Evolutionary conservation across 345 rosid genomes (phyloP).

Genomic region (Pistacia atlantica): DNA sequence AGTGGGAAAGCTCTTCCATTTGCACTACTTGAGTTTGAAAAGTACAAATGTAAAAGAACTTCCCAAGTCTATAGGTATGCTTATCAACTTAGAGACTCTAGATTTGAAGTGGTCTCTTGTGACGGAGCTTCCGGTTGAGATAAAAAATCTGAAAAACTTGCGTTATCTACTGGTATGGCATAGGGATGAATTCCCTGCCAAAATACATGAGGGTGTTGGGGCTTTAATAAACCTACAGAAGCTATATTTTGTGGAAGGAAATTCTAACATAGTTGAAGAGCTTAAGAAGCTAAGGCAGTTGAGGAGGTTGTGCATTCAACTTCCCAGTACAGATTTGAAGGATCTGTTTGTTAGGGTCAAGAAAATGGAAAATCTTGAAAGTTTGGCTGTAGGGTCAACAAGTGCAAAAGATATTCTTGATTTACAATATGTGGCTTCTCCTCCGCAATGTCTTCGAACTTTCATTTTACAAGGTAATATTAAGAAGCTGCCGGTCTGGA

Average conservation of each 20-base stretch:
- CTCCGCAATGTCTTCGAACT: too few relatives aligned
- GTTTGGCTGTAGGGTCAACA: neutral
- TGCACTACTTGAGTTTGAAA: constrained; percentile 6
- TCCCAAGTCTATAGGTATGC: constrained; percentile 15
- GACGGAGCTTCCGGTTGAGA: neutral
- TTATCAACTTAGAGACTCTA: neutral
- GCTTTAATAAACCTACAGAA: too few relatives aligned
- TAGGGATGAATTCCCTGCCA: neutral
- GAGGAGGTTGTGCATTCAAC: constrained; percentile 17
- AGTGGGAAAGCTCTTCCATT: neutral
- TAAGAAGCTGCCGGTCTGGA: too few relatives aligned
- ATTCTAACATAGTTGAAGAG: too few relatives aligned
- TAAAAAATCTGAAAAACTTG: neutral
- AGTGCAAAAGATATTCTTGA: neutral
- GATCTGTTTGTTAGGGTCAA: constrained; percentile 11
- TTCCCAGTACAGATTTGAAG: neutral
- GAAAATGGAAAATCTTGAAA: constrained; percentile 9
- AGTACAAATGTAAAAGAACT: neutral
- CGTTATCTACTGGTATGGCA: neutral
- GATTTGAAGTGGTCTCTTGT: neutral
- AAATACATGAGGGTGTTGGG: neutral
- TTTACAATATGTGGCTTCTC: too few relatives aligned
- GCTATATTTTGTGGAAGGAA: too few relatives aligned
- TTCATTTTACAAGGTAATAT: too few relatives aligned
- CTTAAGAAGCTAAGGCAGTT: neutral